Percentiles rank a stretch among this genome's conserved stretches.
phyloP scores from a whole-genome alignment of 768 basidiomycete genomes.

The Russula sp. region DNA sequence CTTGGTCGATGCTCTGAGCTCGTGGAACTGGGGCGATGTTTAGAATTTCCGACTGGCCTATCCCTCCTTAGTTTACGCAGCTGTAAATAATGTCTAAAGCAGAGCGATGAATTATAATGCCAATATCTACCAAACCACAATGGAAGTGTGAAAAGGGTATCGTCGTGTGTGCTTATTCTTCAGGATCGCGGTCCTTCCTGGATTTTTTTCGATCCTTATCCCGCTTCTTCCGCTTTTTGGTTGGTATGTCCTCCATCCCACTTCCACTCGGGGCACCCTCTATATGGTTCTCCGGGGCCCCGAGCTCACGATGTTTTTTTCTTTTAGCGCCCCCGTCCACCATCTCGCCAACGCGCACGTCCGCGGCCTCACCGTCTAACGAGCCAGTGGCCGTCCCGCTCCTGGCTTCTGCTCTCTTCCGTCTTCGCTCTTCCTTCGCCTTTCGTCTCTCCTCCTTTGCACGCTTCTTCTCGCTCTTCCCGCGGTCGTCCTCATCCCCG shows the following conservation, averaged over 20 bases:
- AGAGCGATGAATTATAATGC: conserved; percentile 13
- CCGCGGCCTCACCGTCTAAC: not conserved
- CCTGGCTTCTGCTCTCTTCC: conserved; percentile 24
- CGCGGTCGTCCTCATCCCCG: conserved; percentile 22
- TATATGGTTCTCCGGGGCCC: conserved; percentile 5
- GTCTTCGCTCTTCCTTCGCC: conserved; percentile 34
- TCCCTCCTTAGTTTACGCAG: not conserved
- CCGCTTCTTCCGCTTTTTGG: conserved; percentile 5
- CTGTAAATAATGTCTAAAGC: not conserved
- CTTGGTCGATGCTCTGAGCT: not conserved
- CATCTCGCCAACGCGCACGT: not conserved
- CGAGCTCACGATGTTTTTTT: conserved; percentile 32
- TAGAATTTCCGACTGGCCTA: not conserved
- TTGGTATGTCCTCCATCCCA: not conserved
- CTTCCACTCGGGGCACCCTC: not conserved
- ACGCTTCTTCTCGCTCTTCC: conserved; percentile 23
- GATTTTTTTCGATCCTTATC: conserved; percentile 7
- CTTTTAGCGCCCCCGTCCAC: conserved; percentile 25
- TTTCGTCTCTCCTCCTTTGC: conserved; percentile 25
- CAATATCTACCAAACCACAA: not conserved
- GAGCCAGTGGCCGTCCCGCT: not conserved
- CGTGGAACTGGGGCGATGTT: not conserved
- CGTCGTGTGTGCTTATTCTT: not conserved
- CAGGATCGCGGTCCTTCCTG: not conserved
- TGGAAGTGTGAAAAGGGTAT: not conserved